Evolutionary conservation across 176 grass and related monocot species (phyloP).

Genomic region (Areca catechu): DNA sequence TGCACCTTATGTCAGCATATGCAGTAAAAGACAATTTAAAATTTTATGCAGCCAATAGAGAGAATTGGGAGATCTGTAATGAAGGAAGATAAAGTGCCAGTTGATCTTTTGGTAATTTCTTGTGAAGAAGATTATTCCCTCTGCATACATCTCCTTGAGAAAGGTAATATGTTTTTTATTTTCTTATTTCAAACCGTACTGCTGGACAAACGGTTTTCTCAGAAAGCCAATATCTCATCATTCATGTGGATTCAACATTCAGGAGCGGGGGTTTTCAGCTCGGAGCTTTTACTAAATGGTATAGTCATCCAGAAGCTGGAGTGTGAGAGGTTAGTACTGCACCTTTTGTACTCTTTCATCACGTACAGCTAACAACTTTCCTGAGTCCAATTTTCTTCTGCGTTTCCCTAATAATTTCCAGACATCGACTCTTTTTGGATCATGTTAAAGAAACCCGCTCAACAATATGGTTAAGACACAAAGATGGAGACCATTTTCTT

Average conservation of each 20-base stretch:
- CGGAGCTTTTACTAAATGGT: slow-evolving; percentile 65
- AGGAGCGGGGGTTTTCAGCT: slow-evolving; percentile 41
- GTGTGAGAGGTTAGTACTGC: slow-evolving; percentile 44
- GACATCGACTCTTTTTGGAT: slow-evolving; percentile 41
- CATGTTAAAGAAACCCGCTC: slow-evolving; percentile 38
- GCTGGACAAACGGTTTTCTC: no score
- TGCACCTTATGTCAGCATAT: no score
- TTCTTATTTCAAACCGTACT: not conserved
- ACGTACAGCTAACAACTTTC: not conserved
- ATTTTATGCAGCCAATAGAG: slow-evolving; percentile 45
- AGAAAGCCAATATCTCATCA: no score
- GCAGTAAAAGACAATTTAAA: no score
- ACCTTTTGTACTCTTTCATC: not conserved
- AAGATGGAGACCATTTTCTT: slow-evolving; percentile 17
- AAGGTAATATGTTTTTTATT: slow-evolving; percentile 25
- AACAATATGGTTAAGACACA: slow-evolving; percentile 34
- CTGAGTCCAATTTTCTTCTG: not conserved
- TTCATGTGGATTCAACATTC: slow-evolving; percentile 12
- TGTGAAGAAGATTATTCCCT: slow-evolving; percentile 70
- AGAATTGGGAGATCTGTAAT: slow-evolving; percentile 61
- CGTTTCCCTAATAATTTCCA: not conserved
- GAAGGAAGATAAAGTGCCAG: slow-evolving; percentile 41
- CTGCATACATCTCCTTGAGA: slow-evolving; percentile 51
- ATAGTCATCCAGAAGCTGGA: slow-evolving; percentile 82
- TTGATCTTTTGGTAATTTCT: slow-evolving; percentile 71